A percentile compares a stretch with the other conserved stretches of the same genome.
These are phyloP conservation scores for Ogataea saltuana DNA, from an alignment of 805 yeast species.

Conservation along the genomic window DNA sequence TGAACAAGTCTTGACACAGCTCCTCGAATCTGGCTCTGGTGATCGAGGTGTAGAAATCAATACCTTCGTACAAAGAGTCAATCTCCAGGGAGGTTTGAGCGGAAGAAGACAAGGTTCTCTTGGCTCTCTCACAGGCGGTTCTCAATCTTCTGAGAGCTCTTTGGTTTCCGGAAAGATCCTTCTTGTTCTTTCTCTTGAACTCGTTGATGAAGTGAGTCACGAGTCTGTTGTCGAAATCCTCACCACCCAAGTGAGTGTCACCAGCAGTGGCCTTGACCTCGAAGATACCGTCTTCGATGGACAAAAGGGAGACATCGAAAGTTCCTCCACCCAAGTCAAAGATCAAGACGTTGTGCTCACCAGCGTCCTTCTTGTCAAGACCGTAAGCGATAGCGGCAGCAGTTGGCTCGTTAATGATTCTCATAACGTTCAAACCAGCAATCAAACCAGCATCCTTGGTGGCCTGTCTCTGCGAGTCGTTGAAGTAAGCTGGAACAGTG, in stretches of 20 bases:
- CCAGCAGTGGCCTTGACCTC: slow-evolving; percentile 85
- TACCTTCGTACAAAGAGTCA: slow-evolving; percentile 92
- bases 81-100: slow-evolving; percentile 95
- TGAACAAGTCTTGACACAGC: slow-evolving; percentile 89
- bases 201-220: slow-evolving; percentile 91
- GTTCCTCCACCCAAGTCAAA: slow-evolving; percentile 88
- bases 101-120: slow-evolving; percentile 96
- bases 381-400: slow-evolving; percentile 88
- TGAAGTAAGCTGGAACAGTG: slow-evolving; percentile 84
- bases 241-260: slow-evolving; percentile 84
- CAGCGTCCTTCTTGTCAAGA: slow-evolving; percentile 49
- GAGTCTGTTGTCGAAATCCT: slow-evolving; percentile 75
- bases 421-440: slow-evolving; percentile 72
- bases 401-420: slow-evolving; percentile 83
- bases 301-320: slow-evolving; percentile 75
- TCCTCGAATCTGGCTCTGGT: slow-evolving; percentile 99
- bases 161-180: slow-evolving; percentile 89
- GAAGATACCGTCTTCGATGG: slow-evolving; percentile 78
- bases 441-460: slow-evolving; percentile 77
- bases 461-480: slow-evolving; percentile 80
- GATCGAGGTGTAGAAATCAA: slow-evolving; percentile 93
- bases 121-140: slow-evolving; percentile 99
- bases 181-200: slow-evolving; percentile 97
- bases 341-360: slow-evolving; percentile 55
- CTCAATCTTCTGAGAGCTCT: slow-evolving; percentile 98